Evolutionary conservation across 306 rosid genomes (phyloP).

Genomic region (Dalbergia cochinchinensis): DNA sequence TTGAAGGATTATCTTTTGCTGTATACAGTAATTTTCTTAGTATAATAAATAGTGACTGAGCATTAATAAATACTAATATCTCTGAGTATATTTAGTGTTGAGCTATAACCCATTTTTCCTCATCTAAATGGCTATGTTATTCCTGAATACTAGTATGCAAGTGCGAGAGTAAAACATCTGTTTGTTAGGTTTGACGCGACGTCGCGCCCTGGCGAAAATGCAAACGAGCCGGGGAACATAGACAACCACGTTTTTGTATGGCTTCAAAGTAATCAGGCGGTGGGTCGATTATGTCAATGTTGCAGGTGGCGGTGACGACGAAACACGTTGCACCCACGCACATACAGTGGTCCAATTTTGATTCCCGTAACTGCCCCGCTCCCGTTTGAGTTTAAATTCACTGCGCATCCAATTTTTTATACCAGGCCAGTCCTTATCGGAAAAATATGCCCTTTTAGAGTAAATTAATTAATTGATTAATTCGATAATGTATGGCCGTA

Average conservation of each 20-base stretch:
- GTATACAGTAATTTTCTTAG: background rate
- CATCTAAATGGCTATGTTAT: background rate
- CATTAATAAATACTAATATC: too few species aligned
- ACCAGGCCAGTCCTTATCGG: background rate
- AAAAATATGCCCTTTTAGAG: background rate
- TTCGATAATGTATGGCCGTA: background rate
- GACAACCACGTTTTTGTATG: background rate
- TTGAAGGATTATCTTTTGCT: background rate
- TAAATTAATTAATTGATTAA: background rate
- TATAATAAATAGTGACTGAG: background rate
- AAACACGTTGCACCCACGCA: background rate
- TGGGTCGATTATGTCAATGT: conserved; percentile 17
- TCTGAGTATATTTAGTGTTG: too few species aligned
- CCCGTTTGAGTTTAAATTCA: background rate
- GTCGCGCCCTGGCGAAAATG: background rate
- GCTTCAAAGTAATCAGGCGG: conserved; percentile 29
- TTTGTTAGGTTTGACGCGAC: conserved; percentile 9
- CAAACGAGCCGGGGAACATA: background rate
- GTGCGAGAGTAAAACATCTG: background rate
- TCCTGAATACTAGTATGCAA: background rate
- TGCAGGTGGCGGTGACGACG: background rate
- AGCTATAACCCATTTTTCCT: background rate
- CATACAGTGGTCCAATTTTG: background rate
- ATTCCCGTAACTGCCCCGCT: background rate
- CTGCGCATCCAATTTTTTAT: background rate